A percentile compares a stretch with the other conserved stretches of the same genome.
phyloP scores from a whole-genome alignment of 192 early-diverging fungal species.

The Anaeromyces robustus region DNA sequence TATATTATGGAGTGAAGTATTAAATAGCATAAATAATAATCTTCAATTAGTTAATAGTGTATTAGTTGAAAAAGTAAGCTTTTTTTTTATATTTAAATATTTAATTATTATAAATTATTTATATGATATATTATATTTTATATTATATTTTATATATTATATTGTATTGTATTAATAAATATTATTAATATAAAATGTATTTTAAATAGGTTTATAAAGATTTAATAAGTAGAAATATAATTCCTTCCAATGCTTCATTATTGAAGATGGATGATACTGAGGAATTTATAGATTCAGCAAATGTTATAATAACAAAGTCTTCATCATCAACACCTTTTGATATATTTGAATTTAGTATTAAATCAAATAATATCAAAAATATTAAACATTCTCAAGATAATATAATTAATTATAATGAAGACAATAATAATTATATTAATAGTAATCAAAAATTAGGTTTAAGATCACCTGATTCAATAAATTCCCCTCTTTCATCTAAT shows the following conservation, averaged over 20 bases:
- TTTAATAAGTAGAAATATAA: background rate
- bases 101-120: no score
- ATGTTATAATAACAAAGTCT: background rate
- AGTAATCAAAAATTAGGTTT: no score
- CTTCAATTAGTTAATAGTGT: background rate
- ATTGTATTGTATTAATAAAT: no score
- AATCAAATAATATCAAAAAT: background rate
- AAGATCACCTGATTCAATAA: no score
- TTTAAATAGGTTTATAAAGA: background rate
- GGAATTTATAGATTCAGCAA: background rate
- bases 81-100: no score
- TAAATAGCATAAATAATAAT: background rate
- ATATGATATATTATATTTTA: no score
- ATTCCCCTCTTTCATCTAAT: no score
- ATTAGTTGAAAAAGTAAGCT: background rate
- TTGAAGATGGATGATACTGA: background rate
- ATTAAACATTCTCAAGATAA: no score
- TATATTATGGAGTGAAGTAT: background rate
- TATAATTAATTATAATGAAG: no score
- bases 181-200: no score
- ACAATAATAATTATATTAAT: no score
- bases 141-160: no score
- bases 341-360: background rate
- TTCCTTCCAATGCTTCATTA: background rate
- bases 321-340: background rate